These are phyloP conservation scores for Aspergillus latus DNA, from an alignment of 2,329 filamentous ascomycete genomes.

Conservation along the genomic window DNA sequence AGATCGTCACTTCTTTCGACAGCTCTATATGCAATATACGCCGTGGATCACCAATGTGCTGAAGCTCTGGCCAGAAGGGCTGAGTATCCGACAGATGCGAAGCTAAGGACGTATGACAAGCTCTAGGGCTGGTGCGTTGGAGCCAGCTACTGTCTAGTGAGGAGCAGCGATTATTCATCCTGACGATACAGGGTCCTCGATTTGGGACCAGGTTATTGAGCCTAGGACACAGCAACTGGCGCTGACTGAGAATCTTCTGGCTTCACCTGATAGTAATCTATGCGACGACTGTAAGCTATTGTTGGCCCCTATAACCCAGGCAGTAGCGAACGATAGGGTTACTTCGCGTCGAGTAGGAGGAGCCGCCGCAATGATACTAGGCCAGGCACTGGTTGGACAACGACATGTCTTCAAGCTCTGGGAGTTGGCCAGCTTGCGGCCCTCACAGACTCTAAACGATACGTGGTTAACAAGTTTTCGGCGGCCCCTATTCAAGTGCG, in stretches of 20 bases:
- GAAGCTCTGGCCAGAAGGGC: background rate
- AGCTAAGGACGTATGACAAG: constrained; percentile 7
- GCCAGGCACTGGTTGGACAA: constrained; percentile 7
- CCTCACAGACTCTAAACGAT: constrained; percentile 7
- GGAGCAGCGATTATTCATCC: background rate
- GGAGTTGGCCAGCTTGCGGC: constrained; percentile 1
- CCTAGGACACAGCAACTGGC: background rate
- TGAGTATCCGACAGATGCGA: constrained; percentile 13
- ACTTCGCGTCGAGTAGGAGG: constrained; percentile 4
- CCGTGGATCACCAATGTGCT: constrained; percentile 15
- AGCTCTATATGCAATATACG: constrained; percentile 15
- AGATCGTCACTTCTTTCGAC: constrained; percentile 14
- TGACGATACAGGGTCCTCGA: background rate
- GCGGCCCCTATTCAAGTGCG: background rate
- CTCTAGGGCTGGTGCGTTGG: background rate
- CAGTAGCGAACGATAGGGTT: constrained; percentile 1
- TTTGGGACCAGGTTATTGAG: background rate
- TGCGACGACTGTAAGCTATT: background rate
- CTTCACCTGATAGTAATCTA: background rate
- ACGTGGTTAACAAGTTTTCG: constrained; percentile 4
- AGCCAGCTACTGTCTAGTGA: background rate
- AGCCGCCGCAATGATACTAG: constrained; percentile 7
- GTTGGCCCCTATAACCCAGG: background rate
- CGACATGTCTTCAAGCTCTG: constrained; percentile 2
- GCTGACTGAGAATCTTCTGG: background rate